These are phyloP conservation scores for Didymella pomorum DNA, from an alignment of 2,329 filamentous ascomycete species.

Conservation along the genomic window DNA sequence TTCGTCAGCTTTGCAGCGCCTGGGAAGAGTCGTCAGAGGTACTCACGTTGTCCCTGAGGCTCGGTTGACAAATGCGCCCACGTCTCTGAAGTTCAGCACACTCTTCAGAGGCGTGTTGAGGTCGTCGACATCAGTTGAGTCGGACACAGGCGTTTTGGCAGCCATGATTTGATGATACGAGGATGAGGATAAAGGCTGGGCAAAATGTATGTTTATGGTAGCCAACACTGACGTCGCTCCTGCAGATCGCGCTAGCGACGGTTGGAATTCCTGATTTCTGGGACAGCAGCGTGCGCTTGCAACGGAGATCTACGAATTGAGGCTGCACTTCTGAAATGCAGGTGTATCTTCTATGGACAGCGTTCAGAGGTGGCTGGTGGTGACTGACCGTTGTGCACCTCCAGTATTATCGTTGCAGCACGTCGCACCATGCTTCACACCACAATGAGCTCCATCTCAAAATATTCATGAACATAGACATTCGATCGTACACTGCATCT, in stretches of 20 bases:
- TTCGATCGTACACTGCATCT: not conserved
- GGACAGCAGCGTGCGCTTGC: not conserved
- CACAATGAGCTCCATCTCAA: not conserved
- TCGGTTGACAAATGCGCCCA: constrained; percentile 42
- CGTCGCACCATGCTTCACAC: not conserved
- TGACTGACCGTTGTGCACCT: not conserved
- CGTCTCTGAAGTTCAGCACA: constrained; percentile 51
- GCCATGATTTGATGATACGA: constrained; percentile 5
- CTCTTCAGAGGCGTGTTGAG: constrained; percentile 36
- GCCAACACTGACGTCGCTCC: constrained; percentile 21
- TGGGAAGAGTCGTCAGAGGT: too few relatives aligned
- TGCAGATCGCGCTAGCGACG: constrained; percentile 19
- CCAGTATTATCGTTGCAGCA: not conserved
- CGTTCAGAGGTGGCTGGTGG: not conserved
- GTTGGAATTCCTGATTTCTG: constrained; percentile 14
- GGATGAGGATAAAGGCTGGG: constrained; percentile 6
- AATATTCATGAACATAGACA: not conserved
- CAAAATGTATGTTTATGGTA: constrained; percentile 19
- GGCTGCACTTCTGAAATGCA: not conserved
- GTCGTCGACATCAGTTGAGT: constrained; percentile 13
- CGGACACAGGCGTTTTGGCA: constrained; percentile 2
- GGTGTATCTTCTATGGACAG: not conserved
- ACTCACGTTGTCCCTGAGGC: constrained; percentile 29
- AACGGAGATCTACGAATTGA: not conserved
- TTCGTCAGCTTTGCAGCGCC: constrained; percentile 12